These are phyloP conservation scores for Phytophthora megakarya DNA, from an alignment of 352 stramenopile genomes.

Conservation along the genomic window DNA sequence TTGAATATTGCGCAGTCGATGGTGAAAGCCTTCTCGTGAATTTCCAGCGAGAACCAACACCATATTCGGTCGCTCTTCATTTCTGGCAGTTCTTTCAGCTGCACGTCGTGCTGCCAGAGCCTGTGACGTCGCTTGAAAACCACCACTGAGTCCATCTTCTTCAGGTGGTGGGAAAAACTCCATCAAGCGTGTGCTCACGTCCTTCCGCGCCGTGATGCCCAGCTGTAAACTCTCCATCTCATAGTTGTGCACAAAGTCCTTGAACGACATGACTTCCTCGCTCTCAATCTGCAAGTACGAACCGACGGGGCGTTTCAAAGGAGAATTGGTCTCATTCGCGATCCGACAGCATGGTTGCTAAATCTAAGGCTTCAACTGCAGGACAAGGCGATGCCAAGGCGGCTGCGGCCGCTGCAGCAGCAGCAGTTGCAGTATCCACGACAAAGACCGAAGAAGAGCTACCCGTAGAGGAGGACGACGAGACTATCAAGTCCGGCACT, in stretches of 20 bases:
- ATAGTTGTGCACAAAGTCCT: conserved; percentile 73
- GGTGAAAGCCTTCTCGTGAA: conserved; percentile 57
- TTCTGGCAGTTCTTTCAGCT: conserved; percentile 14
- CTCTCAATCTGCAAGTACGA: conserved; percentile 12
- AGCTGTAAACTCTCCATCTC: conserved; percentile 80
- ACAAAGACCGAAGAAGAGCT: conserved; percentile 38
- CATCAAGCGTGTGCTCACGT: conserved; percentile 54
- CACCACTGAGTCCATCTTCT: conserved; percentile 34
- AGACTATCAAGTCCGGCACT: conserved; percentile 42
- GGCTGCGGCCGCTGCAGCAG: conserved; percentile 15
- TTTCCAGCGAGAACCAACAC: conserved; percentile 58
- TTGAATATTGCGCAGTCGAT: conserved; percentile 71
- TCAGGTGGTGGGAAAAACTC: conserved; percentile 50
- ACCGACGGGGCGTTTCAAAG: conserved; percentile 32
- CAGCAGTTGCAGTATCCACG: conserved; percentile 1
- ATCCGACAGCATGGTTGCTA: conserved; percentile 16
- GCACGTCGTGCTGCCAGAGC: conserved; percentile 50
- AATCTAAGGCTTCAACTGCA: conserved; percentile 30
- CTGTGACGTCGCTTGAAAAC: conserved; percentile 50
- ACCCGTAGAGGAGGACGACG: conserved; percentile 42
- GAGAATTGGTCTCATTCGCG: conserved; percentile 16
- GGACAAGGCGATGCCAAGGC: conserved; percentile 33
- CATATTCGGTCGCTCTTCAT: conserved; percentile 4
- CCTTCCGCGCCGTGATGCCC: conserved; percentile 62
- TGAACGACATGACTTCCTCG: conserved; percentile 46